Base-by-base conservation (phyloP, 768 basidiomycete genomes). In the Tylopilus subfusipes region DNA sequence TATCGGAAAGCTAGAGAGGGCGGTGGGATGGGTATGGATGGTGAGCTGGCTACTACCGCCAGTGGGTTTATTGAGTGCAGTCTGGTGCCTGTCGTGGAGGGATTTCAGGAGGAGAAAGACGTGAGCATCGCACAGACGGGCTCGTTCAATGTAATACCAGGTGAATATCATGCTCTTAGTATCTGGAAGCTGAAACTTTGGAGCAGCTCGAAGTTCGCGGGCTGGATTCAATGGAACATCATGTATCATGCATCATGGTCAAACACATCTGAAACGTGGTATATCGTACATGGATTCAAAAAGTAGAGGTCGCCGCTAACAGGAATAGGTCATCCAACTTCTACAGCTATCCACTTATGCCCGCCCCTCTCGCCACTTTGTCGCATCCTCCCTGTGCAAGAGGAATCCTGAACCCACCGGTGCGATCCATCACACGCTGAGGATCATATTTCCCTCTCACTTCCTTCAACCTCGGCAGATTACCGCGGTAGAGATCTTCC, bases 11-110 rank as follows among this genome's bases (percentile, higher is more conserved):
- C 56, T 83, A 10, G 73, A 78, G 48, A 74, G 72, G 36, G 72
- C 77, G 18, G 77, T 72, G 0, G 82, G 85, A 10, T 80, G 81
- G 78, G 64, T 68, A 5, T 87, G 86, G 85, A 64, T 78, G 50
- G 27, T 87, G n/a, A 79, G 77, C 51, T 86, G 84, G 84, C 58
- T 85, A 21, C 62, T 82, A 16, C 85, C 85, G 10, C 84, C 83
- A 0, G 55, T 72, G 27, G 82, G 78, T 1, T 40, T 85, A 16
- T 24, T 78, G n/a, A 79, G 77, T 2, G 84, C 78, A 0, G 18
- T 63, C n/a, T 73, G 68, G 71, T 72, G 67, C 7, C 48, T 79
- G 19, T 57, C 61, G 2, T 73, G 75, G 75, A 71, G 71, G 33
- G 58, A 65, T 19, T 46, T 72, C 54, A 63, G 42, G 42, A 62